Evolutionary conservation across 805 yeast species (phyloP).

Genomic region (Zygosaccharomyces siamensis): DNA sequence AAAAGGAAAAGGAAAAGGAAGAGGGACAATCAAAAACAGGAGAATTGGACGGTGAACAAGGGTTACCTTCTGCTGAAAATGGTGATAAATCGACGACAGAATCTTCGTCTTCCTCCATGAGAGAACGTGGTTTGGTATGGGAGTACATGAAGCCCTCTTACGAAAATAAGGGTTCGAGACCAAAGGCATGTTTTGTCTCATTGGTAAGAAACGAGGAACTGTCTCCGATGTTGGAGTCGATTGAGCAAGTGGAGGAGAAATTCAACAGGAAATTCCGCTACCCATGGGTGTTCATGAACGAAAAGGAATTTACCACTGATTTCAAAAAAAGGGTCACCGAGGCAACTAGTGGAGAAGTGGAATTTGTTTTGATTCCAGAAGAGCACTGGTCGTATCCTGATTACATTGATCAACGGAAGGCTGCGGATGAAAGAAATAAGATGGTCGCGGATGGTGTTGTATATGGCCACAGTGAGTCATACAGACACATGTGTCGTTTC

Average conservation of each 20-base stretch:
- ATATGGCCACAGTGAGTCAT: slow-evolving; percentile 70
- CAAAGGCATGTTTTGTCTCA: slow-evolving; percentile 43
- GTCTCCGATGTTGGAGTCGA: slow-evolving; percentile 51
- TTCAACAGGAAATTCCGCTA: slow-evolving; percentile 73
- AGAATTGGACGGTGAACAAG: background rate
- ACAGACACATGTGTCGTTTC: slow-evolving; percentile 88
- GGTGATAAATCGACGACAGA: background rate
- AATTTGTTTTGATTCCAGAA: slow-evolving; percentile 65
- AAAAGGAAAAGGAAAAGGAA: slow-evolving; percentile 6
- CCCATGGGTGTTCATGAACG: slow-evolving; percentile 91
- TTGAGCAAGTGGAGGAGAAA: slow-evolving; percentile 69
- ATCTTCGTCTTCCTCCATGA: background rate
- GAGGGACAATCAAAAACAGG: background rate
- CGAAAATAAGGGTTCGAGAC: slow-evolving; percentile 20
- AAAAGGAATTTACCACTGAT: slow-evolving; percentile 66
- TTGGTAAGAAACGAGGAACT: slow-evolving; percentile 68
- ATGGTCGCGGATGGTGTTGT: slow-evolving; percentile 54
- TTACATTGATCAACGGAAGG: slow-evolving; percentile 69
- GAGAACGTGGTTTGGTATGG: slow-evolving; percentile 1
- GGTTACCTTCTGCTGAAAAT: background rate
- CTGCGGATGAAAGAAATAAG: slow-evolving; percentile 54
- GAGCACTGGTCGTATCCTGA: slow-evolving; percentile 88
- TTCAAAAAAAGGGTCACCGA: slow-evolving; percentile 53
- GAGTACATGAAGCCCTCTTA: slow-evolving; percentile 20
- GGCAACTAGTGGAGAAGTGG: slow-evolving; percentile 60